These are phyloP conservation scores for Sporobolomyces pararoseus DNA, from an alignment of 768 basidiomycete species.

Conservation along the genomic window DNA sequence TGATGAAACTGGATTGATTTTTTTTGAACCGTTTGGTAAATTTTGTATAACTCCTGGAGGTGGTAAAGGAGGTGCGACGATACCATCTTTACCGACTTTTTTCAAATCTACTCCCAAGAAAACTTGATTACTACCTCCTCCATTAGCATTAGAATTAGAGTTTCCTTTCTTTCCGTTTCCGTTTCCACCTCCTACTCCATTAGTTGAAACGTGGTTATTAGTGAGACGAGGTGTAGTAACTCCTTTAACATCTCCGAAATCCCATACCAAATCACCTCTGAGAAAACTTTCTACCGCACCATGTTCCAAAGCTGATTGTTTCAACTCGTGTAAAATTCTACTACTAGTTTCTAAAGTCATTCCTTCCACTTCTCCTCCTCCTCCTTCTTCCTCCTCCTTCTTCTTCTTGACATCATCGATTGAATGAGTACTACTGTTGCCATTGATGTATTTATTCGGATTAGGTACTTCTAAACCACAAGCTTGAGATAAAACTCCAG, in stretches of 20 bases:
- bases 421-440: no score
- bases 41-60: background rate
- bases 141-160: background rate
- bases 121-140: constrained; percentile 1
- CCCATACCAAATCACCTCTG: constrained; percentile 33
- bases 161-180: constrained; percentile 1
- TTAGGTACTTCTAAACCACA: constrained; percentile 32
- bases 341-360: constrained; percentile 7
- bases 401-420: no score
- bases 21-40: constrained; percentile 6
- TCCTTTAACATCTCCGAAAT: constrained; percentile 36
- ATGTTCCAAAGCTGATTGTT: constrained; percentile 34
- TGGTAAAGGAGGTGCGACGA: constrained; percentile 35
- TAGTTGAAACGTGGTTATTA: no score
- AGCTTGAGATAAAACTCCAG: constrained; percentile 23
- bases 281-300: constrained; percentile 36
- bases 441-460: background rate
- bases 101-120: constrained; percentile 36
- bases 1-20: background rate
- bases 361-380: background rate
- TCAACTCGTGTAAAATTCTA: constrained; percentile 13
- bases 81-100: constrained; percentile 35
- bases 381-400: background rate
- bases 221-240: constrained; percentile 24
- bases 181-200: background rate